phyloP scores from a whole-genome alignment of 2,329 filamentous ascomycete species.

The Arthroderma sp. region DNA sequence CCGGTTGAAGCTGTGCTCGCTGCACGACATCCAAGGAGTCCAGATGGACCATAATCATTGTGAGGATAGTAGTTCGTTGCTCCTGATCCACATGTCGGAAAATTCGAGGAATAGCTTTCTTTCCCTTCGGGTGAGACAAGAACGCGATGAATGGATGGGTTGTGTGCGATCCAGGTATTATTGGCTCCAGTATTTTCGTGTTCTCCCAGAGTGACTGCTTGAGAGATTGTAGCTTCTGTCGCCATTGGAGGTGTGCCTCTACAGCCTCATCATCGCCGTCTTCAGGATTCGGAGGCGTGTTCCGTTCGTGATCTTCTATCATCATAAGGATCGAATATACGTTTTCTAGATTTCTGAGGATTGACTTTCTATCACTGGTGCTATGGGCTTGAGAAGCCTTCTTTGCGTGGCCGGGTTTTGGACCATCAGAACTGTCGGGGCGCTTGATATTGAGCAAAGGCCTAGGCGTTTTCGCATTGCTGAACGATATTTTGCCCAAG shows the following conservation, averaged over 20 bases:
- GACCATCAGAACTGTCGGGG: slow-evolving; percentile 52
- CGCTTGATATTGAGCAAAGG: slow-evolving; percentile 92
- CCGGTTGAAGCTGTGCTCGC: slow-evolving; percentile 59
- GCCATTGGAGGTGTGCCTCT: slow-evolving; percentile 67
- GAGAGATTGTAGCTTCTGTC: slow-evolving; percentile 54
- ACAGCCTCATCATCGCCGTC: slow-evolving; percentile 56
- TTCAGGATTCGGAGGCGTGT: slow-evolving; percentile 48
- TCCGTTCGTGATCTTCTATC: slow-evolving; percentile 83
- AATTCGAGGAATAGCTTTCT: slow-evolving; percentile 86
- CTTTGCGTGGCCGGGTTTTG: slow-evolving; percentile 32
- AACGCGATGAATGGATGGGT: slow-evolving; percentile 92
- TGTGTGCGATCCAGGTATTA: slow-evolving; percentile 54
- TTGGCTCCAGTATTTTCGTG: slow-evolving; percentile 86
- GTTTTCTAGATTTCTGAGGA: slow-evolving; percentile 74
- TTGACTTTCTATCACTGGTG: slow-evolving; percentile 62
- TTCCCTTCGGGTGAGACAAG: slow-evolving; percentile 86
- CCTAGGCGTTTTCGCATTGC: slow-evolving; percentile 94
- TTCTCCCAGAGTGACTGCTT: slow-evolving; percentile 73
- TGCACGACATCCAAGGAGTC: slow-evolving; percentile 85
- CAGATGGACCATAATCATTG: slow-evolving; percentile 87
- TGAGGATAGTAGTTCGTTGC: slow-evolving; percentile 82
- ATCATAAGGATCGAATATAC: slow-evolving; percentile 83
- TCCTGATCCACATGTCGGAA: slow-evolving; percentile 88
- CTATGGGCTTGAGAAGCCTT: slow-evolving; percentile 37
- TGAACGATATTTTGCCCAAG: slow-evolving; percentile 95